phyloP scores from a whole-genome alignment of 2,329 filamentous ascomycete genomes.

The Macroventuria anomochaeta region DNA sequence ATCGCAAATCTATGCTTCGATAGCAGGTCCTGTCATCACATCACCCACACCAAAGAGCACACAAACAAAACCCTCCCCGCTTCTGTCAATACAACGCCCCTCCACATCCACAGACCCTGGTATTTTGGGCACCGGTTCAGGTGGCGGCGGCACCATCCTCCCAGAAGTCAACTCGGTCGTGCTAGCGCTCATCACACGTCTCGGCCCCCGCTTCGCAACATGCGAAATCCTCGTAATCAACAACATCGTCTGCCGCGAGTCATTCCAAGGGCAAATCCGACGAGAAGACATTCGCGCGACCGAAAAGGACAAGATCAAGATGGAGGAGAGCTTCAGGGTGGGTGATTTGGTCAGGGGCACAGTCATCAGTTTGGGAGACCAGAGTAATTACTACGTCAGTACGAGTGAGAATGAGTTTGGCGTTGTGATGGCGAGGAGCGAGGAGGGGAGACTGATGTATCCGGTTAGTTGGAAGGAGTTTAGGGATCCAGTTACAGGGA shows the following conservation, averaged over 20 bases:
- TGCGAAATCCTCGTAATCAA: conserved; percentile 84
- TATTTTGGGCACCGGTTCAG: conserved; percentile 30
- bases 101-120: conserved; percentile 20
- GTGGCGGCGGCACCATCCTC: conserved; percentile 70
- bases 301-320: conserved; percentile 92
- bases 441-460: conserved; percentile 87
- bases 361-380: conserved; percentile 91
- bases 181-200: conserved; percentile 82
- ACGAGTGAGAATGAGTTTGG: conserved; percentile 91
- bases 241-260: conserved; percentile 70
- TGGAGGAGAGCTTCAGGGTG: conserved; percentile 88
- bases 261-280: conserved; percentile 85
- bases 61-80: conserved; percentile 54
- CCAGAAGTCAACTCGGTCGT: conserved; percentile 83
- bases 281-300: conserved; percentile 92
- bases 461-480: conserved; percentile 97
- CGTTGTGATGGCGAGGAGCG: conserved; percentile 90
- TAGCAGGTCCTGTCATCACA: conserved; percentile 71
- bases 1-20: conserved; percentile 77
- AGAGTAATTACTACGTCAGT: conserved; percentile 92
- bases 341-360: conserved; percentile 89
- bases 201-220: conserved; percentile 83
- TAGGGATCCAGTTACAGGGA: conserved; percentile 78
- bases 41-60: conserved; percentile 60
- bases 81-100: conserved; percentile 47